Base-by-base conservation (phyloP, 1,139 yeast species). In the Saccharomyces hybrid region DNA sequence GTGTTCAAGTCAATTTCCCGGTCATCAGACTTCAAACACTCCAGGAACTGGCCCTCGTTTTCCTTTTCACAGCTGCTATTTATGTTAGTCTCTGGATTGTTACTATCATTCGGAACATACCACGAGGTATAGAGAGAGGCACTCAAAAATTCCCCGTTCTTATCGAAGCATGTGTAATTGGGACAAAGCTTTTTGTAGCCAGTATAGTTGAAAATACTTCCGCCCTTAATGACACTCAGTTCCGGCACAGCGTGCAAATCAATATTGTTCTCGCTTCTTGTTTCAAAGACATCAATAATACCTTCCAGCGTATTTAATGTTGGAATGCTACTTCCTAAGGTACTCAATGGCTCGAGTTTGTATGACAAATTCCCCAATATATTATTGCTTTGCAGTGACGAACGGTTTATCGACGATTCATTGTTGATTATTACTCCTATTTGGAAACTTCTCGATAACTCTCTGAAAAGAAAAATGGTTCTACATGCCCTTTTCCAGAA, bases 1-100 rank as follows among this genome's bases (percentile, higher is more conserved):
- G 81, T 71, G 8, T 55, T 49, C 42, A 51, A 32, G 52, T 58
- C 75, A 68, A 7, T 79, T 75, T 50, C 52, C 9, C 52, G 19
- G 14, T 21, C 14, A 14, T 16, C 44, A 1, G 44, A 19, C 52
- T 26, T 48, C 51, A 29, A 44, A 34, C 42, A 38, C 21, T 38
- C n/a, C 44, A 16, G 8, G 11, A 48, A 48, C 19, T 32, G 19
- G 14, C 3, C 42, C 14, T 47, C 42, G 8, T 9, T 19, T 19
- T 19, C 31, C 19, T 32, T 48, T n/a, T 34, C 34, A 12, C 12
- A 48, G n/a, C 31, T 47, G 21, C 42, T 52, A 6, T 3, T 14
- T 16, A 28, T 8, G 32, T 24, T 28, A 14, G n/a, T 57, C 27
- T 54, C 51, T 51, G 54, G 56, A 26, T 8, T 21, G 38, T 27